Percentiles rank a stretch among this genome's conserved stretches.
phyloP scores from a whole-genome alignment of 2,329 filamentous ascomycete genomes.

The Amylocarpus encephaloides region DNA sequence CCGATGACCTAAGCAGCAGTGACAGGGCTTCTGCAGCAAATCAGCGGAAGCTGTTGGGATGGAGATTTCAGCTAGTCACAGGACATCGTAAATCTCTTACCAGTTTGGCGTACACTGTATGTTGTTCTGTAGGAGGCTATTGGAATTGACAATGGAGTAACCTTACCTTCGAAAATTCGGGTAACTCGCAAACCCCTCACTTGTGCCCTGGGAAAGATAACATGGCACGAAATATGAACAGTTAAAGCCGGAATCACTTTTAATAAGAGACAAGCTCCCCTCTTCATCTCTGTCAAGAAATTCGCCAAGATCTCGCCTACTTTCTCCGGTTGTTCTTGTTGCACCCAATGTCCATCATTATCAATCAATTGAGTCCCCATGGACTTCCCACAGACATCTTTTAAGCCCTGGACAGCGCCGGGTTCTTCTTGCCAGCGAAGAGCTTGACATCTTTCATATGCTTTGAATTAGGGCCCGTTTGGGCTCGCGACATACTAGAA shows the following conservation, averaged over 20 bases:
- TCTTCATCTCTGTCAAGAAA: conserved; percentile 31
- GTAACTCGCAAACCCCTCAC: too few species aligned
- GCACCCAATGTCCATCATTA: conserved; percentile 63
- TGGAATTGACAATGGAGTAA: too few species aligned
- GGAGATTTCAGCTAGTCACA: too few species aligned
- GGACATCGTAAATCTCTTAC: too few species aligned
- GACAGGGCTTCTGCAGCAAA: too few species aligned
- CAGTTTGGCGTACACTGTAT: too few species aligned
- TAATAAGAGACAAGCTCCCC: conserved; percentile 8
- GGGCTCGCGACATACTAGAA: too few species aligned
- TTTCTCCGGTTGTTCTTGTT: conserved; percentile 55
- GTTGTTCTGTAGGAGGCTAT: too few species aligned
- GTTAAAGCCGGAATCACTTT: background rate
- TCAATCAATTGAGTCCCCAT: conserved; percentile 47
- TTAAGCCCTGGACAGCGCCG: conserved; percentile 53
- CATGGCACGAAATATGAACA: background rate
- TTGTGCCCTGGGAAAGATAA: too few species aligned
- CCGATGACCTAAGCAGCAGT: too few species aligned
- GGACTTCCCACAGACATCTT: conserved; percentile 46
- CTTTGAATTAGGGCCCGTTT: too few species aligned
- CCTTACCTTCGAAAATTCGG: too few species aligned
- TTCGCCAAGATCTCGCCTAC: conserved; percentile 42
- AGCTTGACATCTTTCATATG: conserved; percentile 46
- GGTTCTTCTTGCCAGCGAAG: conserved; percentile 55
- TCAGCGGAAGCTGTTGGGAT: background rate